Percentiles rank a stretch among this genome's conserved stretches.
These are phyloP conservation scores for Oropetium thomaeum DNA, from an alignment of 176 grass and related monocot genomes.

Conservation along the genomic window DNA sequence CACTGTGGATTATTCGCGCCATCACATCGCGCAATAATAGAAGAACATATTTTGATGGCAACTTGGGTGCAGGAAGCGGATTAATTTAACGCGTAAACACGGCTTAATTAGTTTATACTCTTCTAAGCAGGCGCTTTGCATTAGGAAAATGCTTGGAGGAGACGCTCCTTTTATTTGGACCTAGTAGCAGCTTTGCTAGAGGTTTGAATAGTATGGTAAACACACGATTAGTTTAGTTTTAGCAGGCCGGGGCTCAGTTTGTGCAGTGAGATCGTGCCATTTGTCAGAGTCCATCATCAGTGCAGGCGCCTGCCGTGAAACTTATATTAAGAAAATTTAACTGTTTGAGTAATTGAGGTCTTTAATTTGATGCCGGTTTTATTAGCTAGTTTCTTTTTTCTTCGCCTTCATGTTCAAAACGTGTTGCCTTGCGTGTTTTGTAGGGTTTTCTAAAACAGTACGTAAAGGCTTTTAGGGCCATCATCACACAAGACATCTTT, in stretches of 20 bases:
- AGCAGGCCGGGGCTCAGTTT: background rate
- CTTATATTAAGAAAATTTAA: constrained; percentile 4
- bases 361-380: no score
- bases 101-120: constrained; percentile 15
- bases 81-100: constrained; percentile 14
- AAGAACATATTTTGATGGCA: constrained; percentile 56
- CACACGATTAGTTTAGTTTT: background rate
- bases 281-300: constrained; percentile 27
- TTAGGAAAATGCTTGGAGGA: constrained; percentile 10
- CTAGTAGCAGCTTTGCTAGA: no score
- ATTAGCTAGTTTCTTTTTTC: background rate
- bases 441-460: no score
- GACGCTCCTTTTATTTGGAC: background rate
- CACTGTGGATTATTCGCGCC: constrained; percentile 37
- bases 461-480: no score
- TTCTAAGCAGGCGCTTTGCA: constrained; percentile 35
- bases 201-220: constrained; percentile 18
- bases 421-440: no score
- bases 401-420: background rate
- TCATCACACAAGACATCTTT: no score
- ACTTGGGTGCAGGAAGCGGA: constrained; percentile 4
- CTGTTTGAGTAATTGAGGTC: background rate
- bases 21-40: constrained; percentile 56
- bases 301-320: background rate
- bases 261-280: constrained; percentile 21